Evolutionary conservation across 192 early-diverging fungal species (phyloP).

Genomic region (Coemansia sp.): DNA sequence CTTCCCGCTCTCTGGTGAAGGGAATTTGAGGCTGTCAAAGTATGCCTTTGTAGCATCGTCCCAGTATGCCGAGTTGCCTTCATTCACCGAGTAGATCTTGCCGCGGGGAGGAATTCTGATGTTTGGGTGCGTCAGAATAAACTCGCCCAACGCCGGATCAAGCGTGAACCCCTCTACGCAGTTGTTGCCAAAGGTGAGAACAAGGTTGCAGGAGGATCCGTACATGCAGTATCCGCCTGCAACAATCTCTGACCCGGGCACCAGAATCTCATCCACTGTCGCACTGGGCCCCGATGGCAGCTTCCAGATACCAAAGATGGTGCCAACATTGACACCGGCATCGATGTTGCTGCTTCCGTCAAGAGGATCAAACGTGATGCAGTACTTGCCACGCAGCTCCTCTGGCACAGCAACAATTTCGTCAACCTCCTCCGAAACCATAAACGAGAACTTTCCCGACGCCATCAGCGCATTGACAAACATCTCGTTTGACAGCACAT

Average conservation of each 20-base stretch:
- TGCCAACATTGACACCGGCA: slow-evolving; percentile 97
- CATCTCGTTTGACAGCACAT: slow-evolving; percentile 97
- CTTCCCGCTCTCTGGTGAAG: slow-evolving; percentile 63
- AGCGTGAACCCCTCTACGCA: slow-evolving; percentile 94
- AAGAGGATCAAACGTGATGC: slow-evolving; percentile 96
- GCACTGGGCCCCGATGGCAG: slow-evolving; percentile 58
- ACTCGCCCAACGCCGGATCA: slow-evolving; percentile 95
- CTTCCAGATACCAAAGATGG: slow-evolving; percentile 97
- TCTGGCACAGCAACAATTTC: slow-evolving; percentile 86
- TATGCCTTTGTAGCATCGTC: slow-evolving; percentile 84
- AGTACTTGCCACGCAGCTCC: slow-evolving; percentile 81
- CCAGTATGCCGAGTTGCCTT: slow-evolving; percentile 93
- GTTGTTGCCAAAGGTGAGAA: slow-evolving; percentile 75
- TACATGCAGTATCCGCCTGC: slow-evolving; percentile 98
- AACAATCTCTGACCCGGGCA: slow-evolving; percentile 88
- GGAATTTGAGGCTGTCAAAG: slow-evolving; percentile 88
- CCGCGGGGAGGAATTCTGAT: slow-evolving; percentile 71
- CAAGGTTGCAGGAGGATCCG: slow-evolving; percentile 82
- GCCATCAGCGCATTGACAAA: slow-evolving; percentile 91
- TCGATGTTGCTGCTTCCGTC: slow-evolving; percentile 99
- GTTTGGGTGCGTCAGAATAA: slow-evolving; percentile 95
- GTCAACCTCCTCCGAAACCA: slow-evolving; percentile 97
- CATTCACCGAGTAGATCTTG: slow-evolving; percentile 99
- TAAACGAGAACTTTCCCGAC: slow-evolving; percentile 85
- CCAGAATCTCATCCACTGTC: slow-evolving; percentile 75